Base-by-base conservation (phyloP, 345 rosid species). In the Excoecaria cochinchinensis region DNA sequence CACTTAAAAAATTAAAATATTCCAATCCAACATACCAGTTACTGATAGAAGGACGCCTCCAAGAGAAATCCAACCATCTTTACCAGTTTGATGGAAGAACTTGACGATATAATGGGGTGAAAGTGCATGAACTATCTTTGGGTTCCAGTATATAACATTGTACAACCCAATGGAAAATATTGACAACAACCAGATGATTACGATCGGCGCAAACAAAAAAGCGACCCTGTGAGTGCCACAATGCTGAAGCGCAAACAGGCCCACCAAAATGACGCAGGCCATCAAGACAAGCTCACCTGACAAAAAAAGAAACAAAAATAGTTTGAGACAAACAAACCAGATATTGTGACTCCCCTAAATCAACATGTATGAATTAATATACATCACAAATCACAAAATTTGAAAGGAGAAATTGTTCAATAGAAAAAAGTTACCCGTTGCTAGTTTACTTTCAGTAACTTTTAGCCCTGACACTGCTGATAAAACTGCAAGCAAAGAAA, bases 211-310 rank as follows among this genome's bases (percentile, higher is more conserved):
- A 85, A 94, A 94, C 87, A 92, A 67, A 77, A 94, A 89, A 64
- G 98, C 97, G 65, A 94, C 97, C 83, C 85, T 87, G 83, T 83
- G 97, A 47, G 97, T 94, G 76, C 97, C 98, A 86, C 71, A 86
- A 80, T 94, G 97, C 81, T 94, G 98, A 78, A 94, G 88, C 66
- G 98, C 98, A 88, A 92, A 94, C 74, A 94, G 82, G 82, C 97
- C 97, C 74, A 92, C 91, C 91, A 94, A 84, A 81, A 94, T 86
- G 86, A 89, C 87, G 81, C 95, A 94, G 48, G 93, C 89, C 79
- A 94, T 78, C 87, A 90, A 64, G 71, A 90, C 70, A 24, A 89
- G 55, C 84, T 84, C 87, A 67, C 89, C 97, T 94, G 78, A 19
- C 80, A 83, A 74, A 44, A 78, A 21, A 65, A 58, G 9, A 4